Evolutionary conservation across 306 rosid genomes (phyloP), one percentile per base, ranked within the genome.

Genomic region (Cotoneaster glaucophyllus): DNA sequence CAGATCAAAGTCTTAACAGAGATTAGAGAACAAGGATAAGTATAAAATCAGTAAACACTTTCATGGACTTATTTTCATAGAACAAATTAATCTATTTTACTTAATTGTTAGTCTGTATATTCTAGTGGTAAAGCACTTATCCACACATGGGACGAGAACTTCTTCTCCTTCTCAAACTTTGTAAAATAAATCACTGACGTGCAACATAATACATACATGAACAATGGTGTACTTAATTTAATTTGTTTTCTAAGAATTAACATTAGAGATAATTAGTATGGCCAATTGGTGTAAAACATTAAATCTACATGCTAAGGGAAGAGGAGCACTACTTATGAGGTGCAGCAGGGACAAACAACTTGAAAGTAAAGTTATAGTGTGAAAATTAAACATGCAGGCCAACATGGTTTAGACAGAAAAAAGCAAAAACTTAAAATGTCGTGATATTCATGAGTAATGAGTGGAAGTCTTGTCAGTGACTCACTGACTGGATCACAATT

Each of bases 401-500:
- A 37, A 73, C 68, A 25, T 73, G 68, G 65, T 22, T 37, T 57
- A 56, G 67, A 24, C 67, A 72, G 52, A n/a, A 56, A 37, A 71
- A 10, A 2, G 31, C 15, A 64, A 18, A 18, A 3, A 32, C 8
- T 7, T 9, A 17, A 32, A 19, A 63, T 63, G 41, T 19, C 41
- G 15, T 7, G 41, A 62, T 1, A 14, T 15, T 25, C 43, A 63
- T 63, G 69, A 64, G 25, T 19, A 43, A 63, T 29, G 43, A 29
- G 67, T 63, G 67, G n/a, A 62, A 63, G 32, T 28, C 17, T 9
- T 32, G 41, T n/a, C 22, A 8, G 12, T 28, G 41, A 29, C 12
- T 13, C 67, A 63, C n/a, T 2, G 19, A 28, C 65, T 4, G 17
- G 34, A 61, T 26, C 3, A 24, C 17, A 13, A 61, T 61, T 11